Base-by-base conservation (phyloP, 2,329 filamentous ascomycete species). In the Phialophora verrucosa region DNA sequence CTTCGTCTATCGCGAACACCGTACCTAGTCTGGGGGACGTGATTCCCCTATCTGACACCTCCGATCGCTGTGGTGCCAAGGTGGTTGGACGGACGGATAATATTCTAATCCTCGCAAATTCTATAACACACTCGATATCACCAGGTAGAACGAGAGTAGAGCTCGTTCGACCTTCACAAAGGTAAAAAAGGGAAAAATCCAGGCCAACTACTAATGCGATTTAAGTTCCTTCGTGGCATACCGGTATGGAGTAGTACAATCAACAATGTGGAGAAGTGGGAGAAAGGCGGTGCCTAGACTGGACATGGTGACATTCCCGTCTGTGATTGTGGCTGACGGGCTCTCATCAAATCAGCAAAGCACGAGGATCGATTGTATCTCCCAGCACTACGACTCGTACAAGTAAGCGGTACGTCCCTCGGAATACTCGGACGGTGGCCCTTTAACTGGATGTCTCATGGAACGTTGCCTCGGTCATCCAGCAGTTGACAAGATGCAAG, bases 341-440 rank as follows among this genome's bases (percentile, higher is more conserved):
- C 35, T 55, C 50, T 62, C 14, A 49, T 55, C 59, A 23, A 62
- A 62, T 62, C 50, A 62, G 35, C 32, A 31, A 35, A 31, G 59
- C 59, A 62, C 59, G 59, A 51, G 59, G 38, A 23, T n/a, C 38
- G 38, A 38, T n/a, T 12, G 6, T 44, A 20, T 11, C 38, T 17
- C 38, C 38, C 32, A 35, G 32, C 10, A 35, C 32, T 35, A 35
- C 32, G 32, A 12, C 8, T n/a, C n/a, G 8, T 32, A 35, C 29
- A 1, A 1, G 14, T 6, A 14, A 50, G n/a, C 55, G 55, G 35
- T 25, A 38, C 6, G 55, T 58, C 42, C 55, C 42, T 10, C 56
- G 25, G 14, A n/a, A 4, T 35, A 35, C 32, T 35, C 32, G 3
- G n/a, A n/a, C 6, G 38, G 38, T 44, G 38, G 38, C 17, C 17